Conservation (phyloP, 345 rosid species). For the Luvunga scandens region DNA sequence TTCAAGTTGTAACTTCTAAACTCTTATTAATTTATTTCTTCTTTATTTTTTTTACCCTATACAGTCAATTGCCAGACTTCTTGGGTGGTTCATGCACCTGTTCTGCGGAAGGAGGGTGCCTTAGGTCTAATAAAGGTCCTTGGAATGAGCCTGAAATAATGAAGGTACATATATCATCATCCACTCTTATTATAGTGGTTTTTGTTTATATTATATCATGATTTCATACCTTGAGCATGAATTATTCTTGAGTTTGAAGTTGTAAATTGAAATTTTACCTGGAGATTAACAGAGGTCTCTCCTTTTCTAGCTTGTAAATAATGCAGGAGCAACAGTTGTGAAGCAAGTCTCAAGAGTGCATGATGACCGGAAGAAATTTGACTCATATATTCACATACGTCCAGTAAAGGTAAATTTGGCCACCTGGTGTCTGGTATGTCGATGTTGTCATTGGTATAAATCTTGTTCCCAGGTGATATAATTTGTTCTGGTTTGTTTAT, state of each 20-base stretch:
- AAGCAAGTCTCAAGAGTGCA: slow-evolving; percentile 60
- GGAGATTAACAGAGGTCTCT: slow-evolving; percentile 19
- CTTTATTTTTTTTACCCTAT: slow-evolving; percentile 6
- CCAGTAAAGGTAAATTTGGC: slow-evolving; percentile 48
- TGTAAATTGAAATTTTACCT: slow-evolving; percentile 10
- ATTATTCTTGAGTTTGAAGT: slow-evolving; percentile 17
- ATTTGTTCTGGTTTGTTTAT: slow-evolving; percentile 5
- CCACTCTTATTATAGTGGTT: slow-evolving; percentile 1
- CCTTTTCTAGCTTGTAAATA: slow-evolving; percentile 57
- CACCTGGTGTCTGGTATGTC: background rate
- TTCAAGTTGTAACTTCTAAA: background rate
- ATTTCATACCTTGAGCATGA: slow-evolving; percentile 9
- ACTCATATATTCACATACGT: slow-evolving; percentile 45
- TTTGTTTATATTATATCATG: background rate
- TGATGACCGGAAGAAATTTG: slow-evolving; percentile 39
- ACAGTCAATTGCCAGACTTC: slow-evolving; percentile 94
- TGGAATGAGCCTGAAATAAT: slow-evolving; percentile 88
- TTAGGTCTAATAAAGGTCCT: slow-evolving; percentile 90
- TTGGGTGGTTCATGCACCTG: slow-evolving; percentile 94
- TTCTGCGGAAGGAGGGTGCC: slow-evolving; percentile 80
- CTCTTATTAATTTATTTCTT: background rate
- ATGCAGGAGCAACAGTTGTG: slow-evolving; percentile 54
- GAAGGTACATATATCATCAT: slow-evolving; percentile 53
- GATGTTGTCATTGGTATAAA: background rate
- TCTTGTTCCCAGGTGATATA: slow-evolving; percentile 6